Conservation (phyloP, 2,329 filamentous ascomycete genomes). For the Fusarium haematococcum region DNA sequence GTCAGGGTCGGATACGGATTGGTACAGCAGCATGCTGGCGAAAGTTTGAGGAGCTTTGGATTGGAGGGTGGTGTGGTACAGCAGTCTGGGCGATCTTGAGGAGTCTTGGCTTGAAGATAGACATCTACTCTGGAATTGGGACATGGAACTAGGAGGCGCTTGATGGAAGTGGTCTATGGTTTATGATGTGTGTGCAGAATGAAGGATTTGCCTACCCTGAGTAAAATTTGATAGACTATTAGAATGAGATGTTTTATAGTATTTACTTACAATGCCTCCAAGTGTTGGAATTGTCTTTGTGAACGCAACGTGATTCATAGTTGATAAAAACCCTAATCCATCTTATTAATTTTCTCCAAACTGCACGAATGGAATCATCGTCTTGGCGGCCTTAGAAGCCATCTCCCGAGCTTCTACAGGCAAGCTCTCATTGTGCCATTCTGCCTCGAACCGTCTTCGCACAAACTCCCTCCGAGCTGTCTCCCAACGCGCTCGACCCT, state of each 20-base stretch:
- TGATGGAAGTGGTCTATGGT: neutral
- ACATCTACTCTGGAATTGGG: neutral
- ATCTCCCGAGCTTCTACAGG: neutral
- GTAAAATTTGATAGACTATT: neutral
- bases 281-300: neutral
- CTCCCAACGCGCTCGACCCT: constrained; percentile 13
- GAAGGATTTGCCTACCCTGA: neutral
- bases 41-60: neutral
- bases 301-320: neutral
- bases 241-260: neutral
- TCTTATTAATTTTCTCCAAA: neutral
- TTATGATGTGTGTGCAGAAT: neutral
- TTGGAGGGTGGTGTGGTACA: neutral
- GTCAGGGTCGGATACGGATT: neutral
- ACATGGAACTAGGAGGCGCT: too few relatives aligned
- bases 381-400: neutral
- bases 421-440: neutral
- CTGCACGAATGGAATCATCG: neutral
- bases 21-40: neutral
- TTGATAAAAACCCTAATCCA: neutral
- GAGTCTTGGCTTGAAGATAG: neutral
- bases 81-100: constrained; percentile 12
- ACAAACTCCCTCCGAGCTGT: constrained; percentile 14
- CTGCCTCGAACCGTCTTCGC: neutral
- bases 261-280: neutral